Evolutionary conservation across 257 asterid species (phyloP).

Genomic region (Craterostigma plantagineum): DNA sequence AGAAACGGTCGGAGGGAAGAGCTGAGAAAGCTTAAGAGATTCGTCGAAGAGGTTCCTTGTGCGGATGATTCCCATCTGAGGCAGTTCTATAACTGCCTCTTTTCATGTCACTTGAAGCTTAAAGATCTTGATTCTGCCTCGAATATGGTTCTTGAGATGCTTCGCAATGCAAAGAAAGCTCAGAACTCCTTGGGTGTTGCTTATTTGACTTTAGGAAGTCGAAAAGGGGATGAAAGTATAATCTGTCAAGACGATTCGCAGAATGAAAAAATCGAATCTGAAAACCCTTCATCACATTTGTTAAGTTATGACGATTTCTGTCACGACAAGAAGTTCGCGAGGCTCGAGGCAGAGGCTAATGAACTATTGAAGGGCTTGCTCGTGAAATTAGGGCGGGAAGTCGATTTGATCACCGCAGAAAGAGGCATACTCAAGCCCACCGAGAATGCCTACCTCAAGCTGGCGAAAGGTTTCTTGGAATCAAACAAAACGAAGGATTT

Average conservation of each 20-base stretch:
- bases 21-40: constrained; percentile 65
- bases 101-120: constrained; percentile 68
- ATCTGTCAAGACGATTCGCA: constrained; percentile 12
- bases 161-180: constrained; percentile 62
- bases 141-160: constrained; percentile 79
- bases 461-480: constrained; percentile 66
- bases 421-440: constrained; percentile 83
- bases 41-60: constrained; percentile 51
- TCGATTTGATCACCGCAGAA: constrained; percentile 59
- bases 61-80: constrained; percentile 46
- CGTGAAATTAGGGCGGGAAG: constrained; percentile 41
- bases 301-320: constrained; percentile 37
- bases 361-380: constrained; percentile 34
- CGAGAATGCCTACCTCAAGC: constrained; percentile 46
- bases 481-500: constrained; percentile 50
- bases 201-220: constrained; percentile 23
- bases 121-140: constrained; percentile 75
- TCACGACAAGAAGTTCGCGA: constrained; percentile 36
- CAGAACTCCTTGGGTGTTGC: constrained; percentile 50
- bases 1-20: constrained; percentile 75
- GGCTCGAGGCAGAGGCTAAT: constrained; percentile 49
- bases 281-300: constrained; percentile 6
- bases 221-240: constrained; percentile 11
- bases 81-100: constrained; percentile 63
- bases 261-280: constrained; percentile 8